Conservation (phyloP, 179 eudicot genomes). For the Vitellaria paradoxa region DNA sequence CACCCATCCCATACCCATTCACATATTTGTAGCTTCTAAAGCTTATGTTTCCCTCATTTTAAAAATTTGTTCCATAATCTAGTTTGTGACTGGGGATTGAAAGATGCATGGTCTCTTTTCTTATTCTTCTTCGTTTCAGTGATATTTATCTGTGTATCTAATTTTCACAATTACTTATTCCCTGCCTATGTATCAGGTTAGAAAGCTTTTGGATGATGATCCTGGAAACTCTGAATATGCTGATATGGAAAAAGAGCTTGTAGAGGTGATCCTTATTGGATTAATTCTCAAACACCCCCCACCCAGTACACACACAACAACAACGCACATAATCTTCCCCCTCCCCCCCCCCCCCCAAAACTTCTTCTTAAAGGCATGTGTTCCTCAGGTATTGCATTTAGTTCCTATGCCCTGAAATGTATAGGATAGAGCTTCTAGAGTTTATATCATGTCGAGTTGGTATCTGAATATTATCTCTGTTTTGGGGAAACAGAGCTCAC, state of each 20-base stretch:
- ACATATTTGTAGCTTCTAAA: background rate
- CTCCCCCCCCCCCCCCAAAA: background rate
- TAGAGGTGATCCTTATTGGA: conserved; percentile 56
- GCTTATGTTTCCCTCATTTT: background rate
- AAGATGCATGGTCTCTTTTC: background rate
- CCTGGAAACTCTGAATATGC: conserved; percentile 82
- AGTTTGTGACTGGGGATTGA: background rate
- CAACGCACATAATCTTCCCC: background rate
- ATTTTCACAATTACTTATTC: background rate
- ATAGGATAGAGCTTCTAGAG: conserved; percentile 14
- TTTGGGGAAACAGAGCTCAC: background rate
- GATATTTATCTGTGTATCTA: background rate
- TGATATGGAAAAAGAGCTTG: conserved; percentile 95
- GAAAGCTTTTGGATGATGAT: conserved; percentile 70
- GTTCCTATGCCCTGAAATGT: conserved; percentile 10
- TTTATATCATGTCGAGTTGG: conserved; percentile 9
- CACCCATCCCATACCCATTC: background rate
- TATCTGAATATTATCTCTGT: conserved; percentile 11
- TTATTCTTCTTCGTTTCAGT: background rate
- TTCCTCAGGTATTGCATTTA: conserved; percentile 9
- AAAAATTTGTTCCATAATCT: too few relatives aligned
- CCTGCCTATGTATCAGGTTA: conserved; percentile 46
- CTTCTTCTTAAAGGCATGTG: background rate
- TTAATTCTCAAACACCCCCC: background rate
- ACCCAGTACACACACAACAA: background rate